Conservation (phyloP, 495 filamentous ascomycete genomes). For the Xylaria sp. region DNA sequence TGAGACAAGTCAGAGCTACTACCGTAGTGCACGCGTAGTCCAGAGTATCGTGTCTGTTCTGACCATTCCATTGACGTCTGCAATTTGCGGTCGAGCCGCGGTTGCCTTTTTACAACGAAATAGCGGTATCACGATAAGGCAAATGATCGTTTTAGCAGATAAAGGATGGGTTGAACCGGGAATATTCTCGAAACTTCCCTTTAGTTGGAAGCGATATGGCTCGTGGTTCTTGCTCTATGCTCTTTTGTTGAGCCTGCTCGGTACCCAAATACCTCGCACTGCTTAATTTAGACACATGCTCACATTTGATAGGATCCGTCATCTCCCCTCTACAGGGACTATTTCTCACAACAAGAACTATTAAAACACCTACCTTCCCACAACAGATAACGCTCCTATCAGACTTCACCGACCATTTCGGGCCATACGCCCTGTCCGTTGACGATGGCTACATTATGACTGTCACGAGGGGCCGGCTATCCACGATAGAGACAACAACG, state of each 20-base stretch:
- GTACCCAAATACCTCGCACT: no score
- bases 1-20: not conserved
- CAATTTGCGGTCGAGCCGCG: not conserved
- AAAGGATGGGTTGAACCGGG: no score
- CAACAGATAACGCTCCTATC: no score
- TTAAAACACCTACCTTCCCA: no score
- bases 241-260: no score
- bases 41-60: not conserved
- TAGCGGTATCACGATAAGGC: constrained; percentile 2
- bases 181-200: no score
- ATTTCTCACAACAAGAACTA: no score
- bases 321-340: no score
- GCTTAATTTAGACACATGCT: no score
- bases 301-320: no score
- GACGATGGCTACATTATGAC: not conserved
- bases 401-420: not conserved
- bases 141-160: constrained; percentile 1
- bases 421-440: not conserved
- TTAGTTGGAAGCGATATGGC: no score
- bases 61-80: constrained; percentile 1
- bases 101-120: not conserved
- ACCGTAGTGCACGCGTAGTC: not conserved
- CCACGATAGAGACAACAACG: not conserved
- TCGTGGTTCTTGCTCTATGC: no score
- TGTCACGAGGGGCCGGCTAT: not conserved